Evolutionary conservation across 2,329 filamentous ascomycete genomes (phyloP), one percentile per base, ranked within the genome.

Genomic region (Apiospora marii): DNA sequence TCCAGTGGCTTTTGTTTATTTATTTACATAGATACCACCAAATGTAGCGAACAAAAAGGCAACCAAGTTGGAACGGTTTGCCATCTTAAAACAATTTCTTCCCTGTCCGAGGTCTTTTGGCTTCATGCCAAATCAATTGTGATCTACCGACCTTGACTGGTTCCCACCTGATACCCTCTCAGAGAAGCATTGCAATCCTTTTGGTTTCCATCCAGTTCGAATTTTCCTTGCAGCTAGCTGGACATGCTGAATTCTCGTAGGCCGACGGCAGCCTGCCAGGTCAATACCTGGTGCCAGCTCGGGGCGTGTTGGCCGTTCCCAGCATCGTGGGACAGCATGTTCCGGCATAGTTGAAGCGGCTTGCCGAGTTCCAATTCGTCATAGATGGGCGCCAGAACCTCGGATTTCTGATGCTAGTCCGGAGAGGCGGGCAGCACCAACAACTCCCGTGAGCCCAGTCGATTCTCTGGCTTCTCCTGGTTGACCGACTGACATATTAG

Each of bases 41-140:
- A n/a, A 41, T 41, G 58, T 64, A 64, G 34, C 58, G 34, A 61
- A 61, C 30, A 10, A 64, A 64, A 64, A 64, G 34, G 34, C 58
- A 64, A 41, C 14, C 58, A 64, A 64, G 58, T 41, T 37, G 22
- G 10, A 64, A 64, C 12, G 58, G 4, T 22, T 64, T 64, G 58
- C 30, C 58, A 41, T 10, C 37, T 7, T 22, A 10, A 24, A 24
- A 6, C n/a, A 14, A 1, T 41, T 64, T 13, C n/a, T n/a, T 24
- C 19, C 19, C 1, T 64, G 3, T 2, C 22, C 37, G 30, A 5
- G 14, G 10, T 37, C 16, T 30, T 58, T 34, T 34, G 6, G 27
- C 4, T 34, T 34, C 16, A 61, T 61, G 27, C 34, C 27, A 34
- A 19, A 34, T 34, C 27, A 22, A 1, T 34, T 30, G 14, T 34